Evolutionary conservation across 208 protist species (phyloP).

Genomic region (Phytomonas sp.): DNA sequence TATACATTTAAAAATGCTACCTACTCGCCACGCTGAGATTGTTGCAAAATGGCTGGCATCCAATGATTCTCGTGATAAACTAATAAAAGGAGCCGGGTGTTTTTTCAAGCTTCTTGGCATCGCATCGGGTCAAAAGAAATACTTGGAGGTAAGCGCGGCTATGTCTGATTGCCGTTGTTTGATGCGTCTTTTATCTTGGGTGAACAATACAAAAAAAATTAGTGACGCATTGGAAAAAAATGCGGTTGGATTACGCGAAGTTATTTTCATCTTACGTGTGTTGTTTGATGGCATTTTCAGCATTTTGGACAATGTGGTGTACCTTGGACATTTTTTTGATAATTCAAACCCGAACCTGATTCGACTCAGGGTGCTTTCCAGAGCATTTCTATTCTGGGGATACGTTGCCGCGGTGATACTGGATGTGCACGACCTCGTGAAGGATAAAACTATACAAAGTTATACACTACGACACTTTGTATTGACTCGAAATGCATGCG

Average conservation of each 20-base stretch:
- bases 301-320: slow-evolving; percentile 72
- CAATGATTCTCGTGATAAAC: slow-evolving; percentile 70
- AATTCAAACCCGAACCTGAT: slow-evolving; percentile 16
- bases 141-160: slow-evolving; percentile 35
- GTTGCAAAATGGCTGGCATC: slow-evolving; percentile 38
- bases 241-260: slow-evolving; percentile 31
- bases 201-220: slow-evolving; percentile 60
- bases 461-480: slow-evolving; percentile 27
- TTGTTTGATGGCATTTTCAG: slow-evolving; percentile 74
- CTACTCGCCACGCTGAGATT: slow-evolving; percentile 17
- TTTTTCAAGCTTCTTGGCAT: slow-evolving; percentile 58
- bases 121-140: slow-evolving; percentile 24
- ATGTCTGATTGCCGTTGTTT: slow-evolving; percentile 62
- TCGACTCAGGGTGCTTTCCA: slow-evolving; percentile 29
- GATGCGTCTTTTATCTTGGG: slow-evolving; percentile 61
- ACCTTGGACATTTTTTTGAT: slow-evolving; percentile 37
- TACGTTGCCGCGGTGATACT: slow-evolving; percentile 53
- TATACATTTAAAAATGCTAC: slow-evolving; percentile 5
- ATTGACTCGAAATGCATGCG: slow-evolving; percentile 57
- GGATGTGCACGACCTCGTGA: slow-evolving; percentile 48
- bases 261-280: slow-evolving; percentile 54
- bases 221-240: slow-evolving; percentile 38
- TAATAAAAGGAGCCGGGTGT: slow-evolving; percentile 63
- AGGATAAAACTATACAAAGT: slow-evolving; percentile 24
- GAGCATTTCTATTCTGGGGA: slow-evolving; percentile 53